Percentiles rank a stretch among this genome's conserved stretches.
phyloP scores from a whole-genome alignment of 208 protist genomes.

The Trypanosoma brucei region DNA sequence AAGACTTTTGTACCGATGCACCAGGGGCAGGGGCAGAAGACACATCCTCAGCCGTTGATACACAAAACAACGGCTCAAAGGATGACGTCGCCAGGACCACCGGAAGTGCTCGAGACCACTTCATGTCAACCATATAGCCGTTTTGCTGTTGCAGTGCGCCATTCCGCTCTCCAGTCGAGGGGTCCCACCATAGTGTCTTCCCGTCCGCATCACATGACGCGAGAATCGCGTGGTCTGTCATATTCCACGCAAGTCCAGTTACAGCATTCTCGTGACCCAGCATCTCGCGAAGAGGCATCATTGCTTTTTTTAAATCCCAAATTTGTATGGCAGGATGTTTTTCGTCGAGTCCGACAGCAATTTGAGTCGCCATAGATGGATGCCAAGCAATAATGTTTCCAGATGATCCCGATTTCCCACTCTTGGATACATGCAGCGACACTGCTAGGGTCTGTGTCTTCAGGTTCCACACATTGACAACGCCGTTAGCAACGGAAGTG shows the following conservation, averaged over 20 bases:
- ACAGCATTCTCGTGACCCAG: conserved; percentile 85
- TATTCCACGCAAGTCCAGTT: conserved; percentile 92
- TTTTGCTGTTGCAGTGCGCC: conserved; percentile 58
- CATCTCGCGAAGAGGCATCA: conserved; percentile 81
- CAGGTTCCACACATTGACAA: conserved; percentile 94
- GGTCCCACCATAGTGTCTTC: conserved; percentile 93
- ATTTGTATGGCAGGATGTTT: conserved; percentile 90
- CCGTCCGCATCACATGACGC: conserved; percentile 93
- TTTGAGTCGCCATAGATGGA: conserved; percentile 87
- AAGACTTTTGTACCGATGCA: conserved; percentile 41
- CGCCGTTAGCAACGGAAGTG: conserved; percentile 81
- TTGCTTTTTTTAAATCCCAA: conserved; percentile 95
- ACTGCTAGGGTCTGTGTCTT: conserved; percentile 83
- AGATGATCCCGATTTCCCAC: conserved; percentile 37
- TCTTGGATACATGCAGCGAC: conserved; percentile 79
- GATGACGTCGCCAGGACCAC: conserved; percentile 88
- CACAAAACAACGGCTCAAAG: conserved; percentile 73
- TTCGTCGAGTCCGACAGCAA: conserved; percentile 93
- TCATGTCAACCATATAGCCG: conserved; percentile 92
- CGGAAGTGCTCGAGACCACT: conserved; percentile 91
- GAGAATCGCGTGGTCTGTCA: conserved; percentile 86
- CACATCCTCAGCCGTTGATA: conserved; percentile 54
- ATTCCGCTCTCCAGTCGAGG: conserved; percentile 64
- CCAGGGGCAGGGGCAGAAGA: not conserved
- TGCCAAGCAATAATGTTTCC: conserved; percentile 93